Base-by-base conservation (phyloP, 1,284 basidiomycete genomes). In the Sporisorium graminicola region DNA sequence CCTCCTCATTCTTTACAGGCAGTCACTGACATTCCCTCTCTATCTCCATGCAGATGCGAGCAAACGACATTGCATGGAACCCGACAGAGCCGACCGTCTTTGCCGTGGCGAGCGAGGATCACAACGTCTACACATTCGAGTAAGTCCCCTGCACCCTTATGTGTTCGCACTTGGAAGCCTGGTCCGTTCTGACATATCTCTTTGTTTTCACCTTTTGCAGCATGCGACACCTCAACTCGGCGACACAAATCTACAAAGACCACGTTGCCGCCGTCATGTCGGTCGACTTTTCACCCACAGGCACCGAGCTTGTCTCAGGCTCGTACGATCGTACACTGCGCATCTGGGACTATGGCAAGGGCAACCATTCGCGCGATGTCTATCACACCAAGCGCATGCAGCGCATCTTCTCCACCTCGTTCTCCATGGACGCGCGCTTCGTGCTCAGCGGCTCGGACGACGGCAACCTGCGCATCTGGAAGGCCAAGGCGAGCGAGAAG, bases 381-480 rank as follows among this genome's bases (percentile, higher is more conserved):
- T 99, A 99, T 86, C 96, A 99, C 87, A 96, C 94, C 26, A 98
- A 98, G 87, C 93, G 97, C 46, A 99, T 99, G 97, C 96, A 99
- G 86, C 90, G 95, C 92, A 94, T 82, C 74, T 83, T 82, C 53
- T 60, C 71, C 33, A 64, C 74, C 12, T 33, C 86, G 4, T 98
- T 92, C 87, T 94, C 94, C 0, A 91, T 91, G 22, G 97, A 99
- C 74, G 92, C 95, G 20, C 91, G 95, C 42, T 99, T 95, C 87
- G 92, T 99, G 29, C 87, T 99, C 8, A 92, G 93, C 3, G 97
- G 95, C 8, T 97, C 94, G 0, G 97, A 99, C 85, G 97, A 99
- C 83, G 96, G 96, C 31, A 98, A 98, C 82, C 91, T 98, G 61
- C 90, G 96, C 46, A 90, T 99, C 80, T 99, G 97, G 97, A 99